Evolutionary conservation across 305 asterid genomes (phyloP).

Genomic region (Ilex paraguariensis): DNA sequence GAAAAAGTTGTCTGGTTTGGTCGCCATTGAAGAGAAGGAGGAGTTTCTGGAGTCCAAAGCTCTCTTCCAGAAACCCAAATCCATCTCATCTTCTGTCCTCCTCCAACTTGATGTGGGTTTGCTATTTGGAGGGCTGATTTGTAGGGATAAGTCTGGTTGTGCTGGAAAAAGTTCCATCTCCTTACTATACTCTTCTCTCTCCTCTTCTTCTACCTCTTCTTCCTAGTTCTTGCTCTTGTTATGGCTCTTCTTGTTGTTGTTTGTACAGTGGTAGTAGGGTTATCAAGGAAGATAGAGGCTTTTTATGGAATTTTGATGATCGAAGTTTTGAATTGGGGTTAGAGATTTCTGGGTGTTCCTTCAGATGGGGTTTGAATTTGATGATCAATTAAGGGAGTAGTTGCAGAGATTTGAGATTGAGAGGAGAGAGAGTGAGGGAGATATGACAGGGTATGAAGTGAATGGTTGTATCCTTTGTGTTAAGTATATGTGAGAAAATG

Average conservation of each 20-base stretch:
- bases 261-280: constrained; percentile 13
- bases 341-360: constrained; percentile 9
- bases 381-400: constrained; percentile 43
- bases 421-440: constrained; percentile 28
- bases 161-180: constrained; percentile 71
- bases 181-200: neutral
- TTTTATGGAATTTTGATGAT: neutral
- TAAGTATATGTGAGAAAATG: constrained; percentile 88
- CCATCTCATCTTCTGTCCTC: constrained; percentile 39
- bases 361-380: constrained; percentile 20
- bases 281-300: constrained; percentile 10
- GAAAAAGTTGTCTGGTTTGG: constrained; percentile 17
- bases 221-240: neutral
- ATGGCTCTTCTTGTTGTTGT: neutral
- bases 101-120: constrained; percentile 46
- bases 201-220: neutral
- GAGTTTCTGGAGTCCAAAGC: constrained; percentile 50
- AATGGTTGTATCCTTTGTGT: constrained; percentile 66
- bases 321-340: constrained; percentile 10
- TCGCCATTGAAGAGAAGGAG: constrained; percentile 22
- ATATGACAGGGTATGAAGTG: constrained; percentile 49
- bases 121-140: constrained; percentile 72
- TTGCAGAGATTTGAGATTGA: constrained; percentile 48
- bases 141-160: constrained; percentile 77
- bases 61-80: constrained; percentile 61